Evolutionary conservation across 495 filamentous ascomycete genomes (phyloP).

Genomic region (Annulohypoxylon maeteangense): DNA sequence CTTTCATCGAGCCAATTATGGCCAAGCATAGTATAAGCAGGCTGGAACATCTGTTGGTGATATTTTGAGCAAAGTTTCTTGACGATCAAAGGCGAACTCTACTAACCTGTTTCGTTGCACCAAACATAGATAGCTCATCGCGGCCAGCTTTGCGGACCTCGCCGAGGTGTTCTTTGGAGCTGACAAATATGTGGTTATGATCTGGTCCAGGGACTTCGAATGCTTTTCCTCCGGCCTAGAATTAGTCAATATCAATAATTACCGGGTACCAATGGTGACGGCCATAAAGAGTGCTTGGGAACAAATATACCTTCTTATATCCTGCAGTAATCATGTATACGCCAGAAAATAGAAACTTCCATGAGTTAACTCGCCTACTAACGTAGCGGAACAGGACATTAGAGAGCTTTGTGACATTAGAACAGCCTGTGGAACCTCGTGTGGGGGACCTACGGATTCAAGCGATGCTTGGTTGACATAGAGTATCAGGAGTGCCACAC

Average conservation of each 20-base stretch:
- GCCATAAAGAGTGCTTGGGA: neutral
- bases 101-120: conserved; percentile 1
- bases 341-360: neutral
- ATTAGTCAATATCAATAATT: neutral
- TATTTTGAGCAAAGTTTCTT: neutral
- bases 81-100: neutral
- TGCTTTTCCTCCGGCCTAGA: neutral
- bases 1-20: conserved; percentile 1
- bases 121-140: conserved; percentile 1
- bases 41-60: neutral
- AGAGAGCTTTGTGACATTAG: neutral
- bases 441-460: neutral
- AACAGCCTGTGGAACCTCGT: neutral
- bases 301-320: neutral
- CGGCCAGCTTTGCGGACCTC: neutral
- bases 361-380: neutral
- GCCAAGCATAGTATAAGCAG: neutral
- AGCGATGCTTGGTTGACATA: neutral
- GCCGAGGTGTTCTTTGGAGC: neutral
- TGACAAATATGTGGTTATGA: neutral
- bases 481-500: neutral
- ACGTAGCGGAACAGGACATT: neutral
- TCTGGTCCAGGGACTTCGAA: neutral
- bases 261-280: too few species aligned
- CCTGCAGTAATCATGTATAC: neutral